Base-by-base conservation (phyloP, 1,284 basidiomycete genomes). In the Irpex lacteus region DNA sequence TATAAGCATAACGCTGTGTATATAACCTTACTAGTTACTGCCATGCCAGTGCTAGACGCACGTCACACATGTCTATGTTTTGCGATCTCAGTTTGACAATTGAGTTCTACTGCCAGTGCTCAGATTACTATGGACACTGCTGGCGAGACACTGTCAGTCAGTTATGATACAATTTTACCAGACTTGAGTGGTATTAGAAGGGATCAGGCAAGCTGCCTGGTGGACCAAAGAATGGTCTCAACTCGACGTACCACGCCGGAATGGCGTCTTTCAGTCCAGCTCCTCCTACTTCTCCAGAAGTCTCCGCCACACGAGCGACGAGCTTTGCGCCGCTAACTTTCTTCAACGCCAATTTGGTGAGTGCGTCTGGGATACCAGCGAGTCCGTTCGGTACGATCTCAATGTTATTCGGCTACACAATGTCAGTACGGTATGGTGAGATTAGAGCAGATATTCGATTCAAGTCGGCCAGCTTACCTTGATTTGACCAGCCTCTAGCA, bases 241-340 rank as follows among this genome's bases (percentile, higher is more conserved):
- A 15, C 40, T 9, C 8, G 15, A 15, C 40, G 15, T 44, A 44
- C 40, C 40, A 44, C 15, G 40, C 40, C 8, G 40, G 40, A 44
- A 44, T 44, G 11, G 40, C 40, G 15, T 44, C 40, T 44, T 44
- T 44, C 40, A 44, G 40, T 15, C 40, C 40, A 11, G 40, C 40
- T 11, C 40, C 40, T 44, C 50, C 50, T 9, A 53, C 21, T 18
- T 13, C 13, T 54, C 52, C 73, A 2, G 61, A 59, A 1, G 73
- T 75, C 65, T 75, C 73, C 32, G 69, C 69, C 15, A 74, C 74
- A 26, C 61, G 70, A 0, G 67, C 73, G 47, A 75, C 70, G 1
- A 76, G 67, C 65, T 77, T 77, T 40, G 56, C 57, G 0, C 68
- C 75, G 56, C 71, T 73, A 36, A 77, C 73, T 32, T 66, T 65